Evolutionary conservation across 768 basidiomycete species (phyloP).

Genomic region (Imleria badia): DNA sequence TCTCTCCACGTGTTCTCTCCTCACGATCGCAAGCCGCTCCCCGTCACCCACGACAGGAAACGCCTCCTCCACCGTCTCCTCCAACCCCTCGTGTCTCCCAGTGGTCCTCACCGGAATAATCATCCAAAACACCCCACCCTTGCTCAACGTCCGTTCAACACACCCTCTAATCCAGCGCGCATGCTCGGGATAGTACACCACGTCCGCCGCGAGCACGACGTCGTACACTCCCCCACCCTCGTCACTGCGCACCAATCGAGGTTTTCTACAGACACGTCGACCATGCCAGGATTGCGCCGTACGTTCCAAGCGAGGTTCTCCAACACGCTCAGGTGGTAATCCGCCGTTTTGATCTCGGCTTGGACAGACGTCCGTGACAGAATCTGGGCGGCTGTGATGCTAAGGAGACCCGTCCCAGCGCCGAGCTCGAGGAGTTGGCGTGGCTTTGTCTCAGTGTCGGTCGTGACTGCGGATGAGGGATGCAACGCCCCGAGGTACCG

Average conservation of each 20-base stretch:
- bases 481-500: slow-evolving; percentile 35
- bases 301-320: slow-evolving; percentile 65
- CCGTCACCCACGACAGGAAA: slow-evolving; percentile 37
- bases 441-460: background rate
- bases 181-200: slow-evolving; percentile 72
- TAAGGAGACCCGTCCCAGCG: slow-evolving; percentile 82
- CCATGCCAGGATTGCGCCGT: slow-evolving; percentile 43
- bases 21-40: slow-evolving; percentile 45
- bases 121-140: slow-evolving; percentile 64
- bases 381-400: slow-evolving; percentile 60
- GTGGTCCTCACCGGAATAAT: slow-evolving; percentile 68
- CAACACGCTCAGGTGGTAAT: slow-evolving; percentile 77
- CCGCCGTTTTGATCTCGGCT: slow-evolving; percentile 60
- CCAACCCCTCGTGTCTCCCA: slow-evolving; percentile 61
- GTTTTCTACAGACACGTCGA: slow-evolving; percentile 42
- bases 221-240: slow-evolving; percentile 48
- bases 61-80: slow-evolving; percentile 51
- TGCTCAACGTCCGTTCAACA: slow-evolving; percentile 48
- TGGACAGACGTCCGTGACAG: slow-evolving; percentile 21
- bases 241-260: slow-evolving; percentile 68
- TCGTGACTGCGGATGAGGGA: background rate
- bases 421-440: slow-evolving; percentile 75
- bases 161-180: slow-evolving; percentile 67
- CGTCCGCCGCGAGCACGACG: slow-evolving; percentile 75
- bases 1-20: slow-evolving; percentile 46